Evolutionary conservation across 768 basidiomycete genomes (phyloP), one percentile per base, ranked within the genome.

Genomic region (Dendrothele bispora): DNA sequence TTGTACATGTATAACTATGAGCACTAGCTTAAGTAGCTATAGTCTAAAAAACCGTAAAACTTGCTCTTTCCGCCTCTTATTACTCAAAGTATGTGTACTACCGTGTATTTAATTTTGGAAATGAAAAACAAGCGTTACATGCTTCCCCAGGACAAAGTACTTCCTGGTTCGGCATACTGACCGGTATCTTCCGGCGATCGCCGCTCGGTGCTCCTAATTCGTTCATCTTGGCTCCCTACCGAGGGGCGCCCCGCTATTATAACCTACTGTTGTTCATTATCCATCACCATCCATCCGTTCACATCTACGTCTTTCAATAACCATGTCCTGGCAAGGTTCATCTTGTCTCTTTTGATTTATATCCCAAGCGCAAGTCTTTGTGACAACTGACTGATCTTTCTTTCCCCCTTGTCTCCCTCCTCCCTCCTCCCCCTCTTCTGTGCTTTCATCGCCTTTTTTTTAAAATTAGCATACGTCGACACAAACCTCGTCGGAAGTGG

Each of bases 271-370:
- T 34, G n/a, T 11, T 11, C 11, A 34, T 34, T 34, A 11, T 2
- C 44, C 14, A 29, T 36, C 43, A 24, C 38, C 20, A 44, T 47
- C 34, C 48, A 41, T 28, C 32, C 43, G 37, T 41, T 42, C 39
- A 44, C 22, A 11, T 39, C 38, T 39, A 35, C 26, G 40, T 28
- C 28, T 37, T 30, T 54, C 44, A 28, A 25, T 53, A 38, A 59
- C 48, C 38, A 86, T 88, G 86, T 86, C 84, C 60, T 87, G 86
- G 84, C 83, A 86, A 83, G 54, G 85, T 88, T 51, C 28, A 37
- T 22, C 22, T 17, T 34, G 17, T 2, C 7, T 37, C 20, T 37
- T 36, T 28, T 28, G n/a, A n/a, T 15, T 30, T 22, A 29, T 29
- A 40, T 44, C n/a, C n/a, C n/a, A n/a, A n/a, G n/a, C n/a, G n/a